These are phyloP conservation scores for Russula sp. DNA, from an alignment of 768 basidiomycete species.

Conservation along the genomic window DNA sequence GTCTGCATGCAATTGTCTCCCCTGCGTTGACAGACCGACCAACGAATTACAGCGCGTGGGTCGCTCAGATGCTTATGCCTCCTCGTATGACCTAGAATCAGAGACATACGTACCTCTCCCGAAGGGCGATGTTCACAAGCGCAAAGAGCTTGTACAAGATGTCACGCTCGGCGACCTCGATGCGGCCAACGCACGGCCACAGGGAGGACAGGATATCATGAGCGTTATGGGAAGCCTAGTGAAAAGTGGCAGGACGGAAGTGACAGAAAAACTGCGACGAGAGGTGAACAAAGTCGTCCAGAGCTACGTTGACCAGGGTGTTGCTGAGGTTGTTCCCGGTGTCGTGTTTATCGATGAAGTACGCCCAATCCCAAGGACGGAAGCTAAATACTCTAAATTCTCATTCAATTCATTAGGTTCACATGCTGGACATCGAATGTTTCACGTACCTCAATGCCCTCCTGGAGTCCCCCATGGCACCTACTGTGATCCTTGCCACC, in stretches of 20 bases:
- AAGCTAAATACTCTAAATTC: slow-evolving; percentile 4
- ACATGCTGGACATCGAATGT: slow-evolving; percentile 99
- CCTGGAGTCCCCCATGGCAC: slow-evolving; percentile 94
- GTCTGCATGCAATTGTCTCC: background rate
- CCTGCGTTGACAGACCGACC: background rate
- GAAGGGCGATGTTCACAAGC: slow-evolving; percentile 94
- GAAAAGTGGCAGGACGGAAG: slow-evolving; percentile 90
- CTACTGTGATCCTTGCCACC: slow-evolving; percentile 94
- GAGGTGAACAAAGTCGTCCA: slow-evolving; percentile 99
- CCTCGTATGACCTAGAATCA: slow-evolving; percentile 95
- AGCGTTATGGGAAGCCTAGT: slow-evolving; percentile 91
- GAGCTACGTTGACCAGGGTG: slow-evolving; percentile 95
- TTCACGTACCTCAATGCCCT: slow-evolving; percentile 98
- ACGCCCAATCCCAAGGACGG: slow-evolving; percentile 30
- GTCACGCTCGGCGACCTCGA: slow-evolving; percentile 94
- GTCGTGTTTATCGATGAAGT: slow-evolving; percentile 99
- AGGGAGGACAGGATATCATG: slow-evolving; percentile 98
- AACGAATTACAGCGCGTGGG: slow-evolving; percentile 73
- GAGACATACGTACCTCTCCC: slow-evolving; percentile 98
- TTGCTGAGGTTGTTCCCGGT: slow-evolving; percentile 96
- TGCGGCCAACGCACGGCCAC: slow-evolving; percentile 93
- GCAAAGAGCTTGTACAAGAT: slow-evolving; percentile 93
- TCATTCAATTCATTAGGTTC: slow-evolving; percentile 57
- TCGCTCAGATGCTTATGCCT: slow-evolving; percentile 94
- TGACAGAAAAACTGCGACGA: slow-evolving; percentile 91